Evolutionary conservation across 768 basidiomycete genomes (phyloP), one percentile per base, ranked within the genome.

Genomic region (Tulasnella sp.): DNA sequence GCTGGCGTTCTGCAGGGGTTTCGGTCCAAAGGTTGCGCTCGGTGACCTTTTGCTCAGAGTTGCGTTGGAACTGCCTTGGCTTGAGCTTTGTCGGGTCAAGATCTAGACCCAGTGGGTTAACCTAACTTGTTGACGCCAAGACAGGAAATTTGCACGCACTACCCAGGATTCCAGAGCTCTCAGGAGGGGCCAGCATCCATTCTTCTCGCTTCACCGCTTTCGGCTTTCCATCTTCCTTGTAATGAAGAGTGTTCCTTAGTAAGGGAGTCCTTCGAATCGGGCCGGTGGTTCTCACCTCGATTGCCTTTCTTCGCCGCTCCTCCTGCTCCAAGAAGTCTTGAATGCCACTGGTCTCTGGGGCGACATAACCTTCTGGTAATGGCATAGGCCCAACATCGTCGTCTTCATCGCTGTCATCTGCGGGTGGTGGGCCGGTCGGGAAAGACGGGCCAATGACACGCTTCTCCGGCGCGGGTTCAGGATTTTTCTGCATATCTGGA

Each of bases 131-230:
- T 28, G 42, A 22, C 54, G 34, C 41, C 34, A 28, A 46, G n/a
- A n/a, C 72, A 44, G 69, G 40, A 58, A 40, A 24, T 37, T 72
- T 24, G 1, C 24, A 90, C 93, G 82, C 83, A 97, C 96, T 92
- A 73, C 90, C 90, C 6, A 97, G 88, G 18, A 97, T 86, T 81
- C 94, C 94, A 1, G 94, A 92, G 1, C 92, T 90, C 28, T 93
- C 91, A 0, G 98, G 97, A 1, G 97, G 97, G 1, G 94, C 93
- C 72, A 99, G 89, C 98, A 99, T 99, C 98, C 98, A 99, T 85
- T 97, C 96, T 28, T 98, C 95, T 64, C 98, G 91, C 85, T 95
- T 88, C 54, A 91, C 87, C 54, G 90, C 89, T 85, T 96, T 96
- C 16, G 94, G 94, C 83, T 93, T 92, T 16, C 88, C 86, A 1